Conservation (phyloP, 179 eudicot genomes). For the Amaranthus tricolor region DNA sequence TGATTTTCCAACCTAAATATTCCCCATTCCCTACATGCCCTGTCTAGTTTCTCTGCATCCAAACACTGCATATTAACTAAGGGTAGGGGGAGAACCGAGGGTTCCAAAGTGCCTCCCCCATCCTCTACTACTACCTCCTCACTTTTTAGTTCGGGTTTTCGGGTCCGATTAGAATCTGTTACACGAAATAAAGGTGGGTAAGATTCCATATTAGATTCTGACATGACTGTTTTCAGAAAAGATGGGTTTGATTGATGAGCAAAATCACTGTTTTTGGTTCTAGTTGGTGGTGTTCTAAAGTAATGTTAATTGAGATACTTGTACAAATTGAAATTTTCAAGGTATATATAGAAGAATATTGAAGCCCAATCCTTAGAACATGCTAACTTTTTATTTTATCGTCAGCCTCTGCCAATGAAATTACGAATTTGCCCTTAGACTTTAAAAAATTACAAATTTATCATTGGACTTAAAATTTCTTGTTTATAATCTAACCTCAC, state of each 20-base stretch:
- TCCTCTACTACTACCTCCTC: too few species aligned
- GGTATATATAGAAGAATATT: too few species aligned
- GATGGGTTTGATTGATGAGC: neutral
- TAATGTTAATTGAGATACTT: neutral
- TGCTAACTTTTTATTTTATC: too few species aligned
- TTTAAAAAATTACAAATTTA: too few species aligned
- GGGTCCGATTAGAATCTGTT: neutral
- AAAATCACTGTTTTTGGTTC: neutral
- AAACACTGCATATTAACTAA: conserved; percentile 44
- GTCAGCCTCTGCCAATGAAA: too few species aligned
- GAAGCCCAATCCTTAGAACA: too few species aligned
- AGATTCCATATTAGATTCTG: conserved; percentile 21
- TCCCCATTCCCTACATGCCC: conserved; percentile 62
- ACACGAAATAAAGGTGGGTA: conserved; percentile 40
- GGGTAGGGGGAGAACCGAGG: conserved; percentile 33
- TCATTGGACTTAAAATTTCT: too few species aligned
- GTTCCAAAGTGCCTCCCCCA: neutral
- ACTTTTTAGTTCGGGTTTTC: neutral
- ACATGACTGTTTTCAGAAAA: conserved; percentile 5
- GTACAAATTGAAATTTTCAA: neutral
- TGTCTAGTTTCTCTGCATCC: conserved; percentile 26
- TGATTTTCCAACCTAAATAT: conserved; percentile 70
- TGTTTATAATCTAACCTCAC: too few species aligned
- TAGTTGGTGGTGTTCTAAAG: conserved; percentile 9
- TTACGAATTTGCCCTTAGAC: too few species aligned